These are phyloP conservation scores for Samsoniella hepiali DNA, from an alignment of 2,329 filamentous ascomycete species.

Conservation along the genomic window DNA sequence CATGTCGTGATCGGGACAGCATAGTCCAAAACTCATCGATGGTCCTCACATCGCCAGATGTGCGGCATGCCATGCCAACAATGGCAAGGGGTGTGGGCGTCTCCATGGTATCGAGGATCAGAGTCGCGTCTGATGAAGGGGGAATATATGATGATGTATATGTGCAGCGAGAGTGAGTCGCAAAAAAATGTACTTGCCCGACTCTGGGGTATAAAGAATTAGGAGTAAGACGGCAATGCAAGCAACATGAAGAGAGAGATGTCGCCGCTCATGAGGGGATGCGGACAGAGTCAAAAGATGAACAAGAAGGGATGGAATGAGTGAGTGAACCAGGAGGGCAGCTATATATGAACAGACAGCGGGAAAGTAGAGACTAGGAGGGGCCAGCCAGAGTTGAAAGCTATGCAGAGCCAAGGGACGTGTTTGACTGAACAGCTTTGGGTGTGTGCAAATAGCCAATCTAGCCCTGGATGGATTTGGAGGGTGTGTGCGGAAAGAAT, in stretches of 20 bases:
- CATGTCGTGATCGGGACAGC: conserved; percentile 38
- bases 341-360: conserved; percentile 14
- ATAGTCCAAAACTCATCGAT: conserved; percentile 46
- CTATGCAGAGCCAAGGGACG: not conserved
- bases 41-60: conserved; percentile 42
- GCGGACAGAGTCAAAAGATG: not conserved
- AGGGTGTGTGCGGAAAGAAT: conserved; percentile 3
- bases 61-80: conserved; percentile 46
- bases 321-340: conserved; percentile 4
- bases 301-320: not conserved
- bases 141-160: not conserved
- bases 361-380: not conserved
- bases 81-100: conserved; percentile 39
- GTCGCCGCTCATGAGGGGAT: conserved; percentile 3
- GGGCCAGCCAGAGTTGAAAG: not conserved
- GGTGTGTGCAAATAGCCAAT: not conserved
- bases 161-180: conserved; percentile 8
- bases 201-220: conserved; percentile 14
- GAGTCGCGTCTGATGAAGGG: not conserved
- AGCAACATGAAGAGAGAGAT: not conserved
- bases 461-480: not conserved
- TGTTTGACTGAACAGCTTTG: not conserved
- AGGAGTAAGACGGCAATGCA: not conserved
- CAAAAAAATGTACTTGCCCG: conserved; percentile 10
- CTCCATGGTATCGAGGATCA: not conserved